Conservation (phyloP, 306 rosid species). For the Psophocarpus tetragonolobus region DNA sequence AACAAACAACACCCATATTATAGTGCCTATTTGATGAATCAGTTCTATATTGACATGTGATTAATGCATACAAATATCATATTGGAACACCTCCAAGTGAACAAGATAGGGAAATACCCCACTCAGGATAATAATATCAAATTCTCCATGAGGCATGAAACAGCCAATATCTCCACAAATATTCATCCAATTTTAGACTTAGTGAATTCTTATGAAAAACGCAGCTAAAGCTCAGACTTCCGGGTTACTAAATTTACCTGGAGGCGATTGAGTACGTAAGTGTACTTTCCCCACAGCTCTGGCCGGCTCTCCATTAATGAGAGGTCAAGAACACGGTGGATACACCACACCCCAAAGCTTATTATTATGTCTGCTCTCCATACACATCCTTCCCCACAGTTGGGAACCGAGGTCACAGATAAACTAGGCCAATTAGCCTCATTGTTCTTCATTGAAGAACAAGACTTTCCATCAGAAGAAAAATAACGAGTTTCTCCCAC, state of each 20-base stretch:
- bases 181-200: not conserved
- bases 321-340: slow-evolving; percentile 87
- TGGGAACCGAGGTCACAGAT: slow-evolving; percentile 63
- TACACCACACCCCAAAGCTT: slow-evolving; percentile 99
- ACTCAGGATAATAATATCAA: not conserved
- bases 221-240: not conserved
- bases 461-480: slow-evolving; percentile 56
- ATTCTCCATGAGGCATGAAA: not conserved
- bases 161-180: not conserved
- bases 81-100: not conserved
- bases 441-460: slow-evolving; percentile 36
- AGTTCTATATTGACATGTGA: not conserved
- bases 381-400: slow-evolving; percentile 91
- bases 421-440: slow-evolving; percentile 38
- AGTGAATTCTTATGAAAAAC: not conserved
- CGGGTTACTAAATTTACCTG: slow-evolving; percentile 61
- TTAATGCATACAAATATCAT: not conserved
- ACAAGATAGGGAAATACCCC: not conserved
- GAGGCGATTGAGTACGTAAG: slow-evolving; percentile 89
- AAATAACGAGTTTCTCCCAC: slow-evolving; percentile 52
- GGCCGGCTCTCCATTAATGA: slow-evolving; percentile 97
- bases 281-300: slow-evolving; percentile 98
- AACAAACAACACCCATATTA: not conserved
- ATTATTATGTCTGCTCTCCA: slow-evolving; percentile 79
- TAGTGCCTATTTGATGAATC: not conserved